A percentile compares a stretch with the other conserved stretches of the same genome.
These are phyloP conservation scores for Helianthus annuus DNA, from an alignment of 129 eudicot species.

Conservation along the genomic window HanXRQr2.0-SUNRISE NC_035444.2:148290609-148291108, in stretches of 20 bases:
- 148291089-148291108: too few relatives aligned
- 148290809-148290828: conserved; percentile 72
- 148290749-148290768: conserved; percentile 44
- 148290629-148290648: conserved; percentile 63
- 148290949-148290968: conserved; percentile 25
- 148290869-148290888: conserved; percentile 26
- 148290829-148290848: conserved; percentile 82
- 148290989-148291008: conserved; percentile 24
- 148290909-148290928: conserved; percentile 22
- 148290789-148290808: conserved; percentile 18
- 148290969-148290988: conserved; percentile 40
- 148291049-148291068: conserved; percentile 75
- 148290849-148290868: conserved; percentile 67
- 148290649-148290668: conserved; percentile 46
- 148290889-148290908: conserved; percentile 26
- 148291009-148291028: conserved; percentile 90
- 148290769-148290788: conserved; percentile 31
- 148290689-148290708: conserved; percentile 44
- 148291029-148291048: conserved; percentile 82
- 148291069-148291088: conserved; percentile 61
- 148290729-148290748: conserved; percentile 71
- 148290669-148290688: conserved; percentile 29
- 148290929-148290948: conserved; percentile 18
- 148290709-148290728: conserved; percentile 72
- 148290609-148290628: conserved; percentile 44